A percentile compares a stretch with the other conserved stretches of the same genome.
Evolutionary conservation across 352 stramenopile genomes (phyloP).

Genomic region (Pythium angustatum): DNA sequence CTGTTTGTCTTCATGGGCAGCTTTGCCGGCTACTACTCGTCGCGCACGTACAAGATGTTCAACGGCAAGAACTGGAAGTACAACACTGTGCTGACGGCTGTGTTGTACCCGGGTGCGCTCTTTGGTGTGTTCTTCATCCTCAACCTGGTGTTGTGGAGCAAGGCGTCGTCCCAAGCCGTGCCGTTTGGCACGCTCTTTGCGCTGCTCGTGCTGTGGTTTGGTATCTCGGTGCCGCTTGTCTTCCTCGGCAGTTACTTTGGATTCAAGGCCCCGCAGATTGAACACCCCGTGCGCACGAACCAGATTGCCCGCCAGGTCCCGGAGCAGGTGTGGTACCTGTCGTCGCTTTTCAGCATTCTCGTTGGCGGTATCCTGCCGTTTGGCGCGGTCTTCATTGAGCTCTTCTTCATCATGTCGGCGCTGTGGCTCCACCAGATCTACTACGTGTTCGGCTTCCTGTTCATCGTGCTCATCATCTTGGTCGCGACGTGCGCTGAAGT

Average conservation of each 20-base stretch:
- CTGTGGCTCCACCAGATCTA: slow-evolving; percentile 99
- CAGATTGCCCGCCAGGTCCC: slow-evolving; percentile 91
- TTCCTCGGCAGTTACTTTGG: slow-evolving; percentile 99
- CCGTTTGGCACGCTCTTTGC: slow-evolving; percentile 97
- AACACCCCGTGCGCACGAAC: slow-evolving; percentile 90
- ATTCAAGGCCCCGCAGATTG: slow-evolving; percentile 84
- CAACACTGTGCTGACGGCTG: slow-evolving; percentile 95
- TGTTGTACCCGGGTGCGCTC: slow-evolving; percentile 93
- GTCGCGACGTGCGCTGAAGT: slow-evolving; percentile 98
- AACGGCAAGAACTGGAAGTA: slow-evolving; percentile 97
- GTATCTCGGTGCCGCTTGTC: slow-evolving; percentile 97
- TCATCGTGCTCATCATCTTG: slow-evolving; percentile 98
- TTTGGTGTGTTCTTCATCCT: slow-evolving; percentile 96
- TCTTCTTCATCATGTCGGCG: slow-evolving; percentile 99
- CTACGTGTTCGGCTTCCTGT: slow-evolving; percentile 99
- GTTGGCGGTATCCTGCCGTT: slow-evolving; percentile 99
- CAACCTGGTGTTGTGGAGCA: slow-evolving; percentile 94
- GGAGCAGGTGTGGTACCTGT: slow-evolving; percentile 96
- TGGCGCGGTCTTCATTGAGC: slow-evolving; percentile 99
- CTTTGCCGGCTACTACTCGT: slow-evolving; percentile 96
- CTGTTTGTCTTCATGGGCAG: slow-evolving; percentile 98
- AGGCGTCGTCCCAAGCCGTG: slow-evolving; percentile 87
- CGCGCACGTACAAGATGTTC: slow-evolving; percentile 98
- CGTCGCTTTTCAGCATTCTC: slow-evolving; percentile 92
- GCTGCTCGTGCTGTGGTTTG: slow-evolving; percentile 97